Base-by-base conservation (phyloP, 129 eudicot genomes). In the Rutidosis leptorrhynchoides region DNA sequence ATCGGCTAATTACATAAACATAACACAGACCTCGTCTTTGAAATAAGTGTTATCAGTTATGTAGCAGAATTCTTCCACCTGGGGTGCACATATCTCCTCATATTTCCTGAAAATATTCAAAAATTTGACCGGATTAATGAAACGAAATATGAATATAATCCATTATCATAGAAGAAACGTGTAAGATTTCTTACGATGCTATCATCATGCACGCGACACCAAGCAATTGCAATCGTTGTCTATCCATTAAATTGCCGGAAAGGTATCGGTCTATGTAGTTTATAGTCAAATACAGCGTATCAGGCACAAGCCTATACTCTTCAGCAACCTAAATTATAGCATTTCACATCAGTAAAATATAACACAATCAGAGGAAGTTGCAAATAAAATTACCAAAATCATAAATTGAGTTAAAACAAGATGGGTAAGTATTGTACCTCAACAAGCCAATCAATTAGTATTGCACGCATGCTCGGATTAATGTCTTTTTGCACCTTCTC, bases 121-220 rank as follows among this genome's bases (percentile, higher is more conserved):
- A 56, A 67, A 48, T 46, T 12, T 8, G 19, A 0, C 35, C 7
- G 66, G 23, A 22, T 52, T 45, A 57, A 46, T 68, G 7, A 25
- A 17, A 51, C 49, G 61, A 20, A 68, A 25, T 51, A 2, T 19
- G 35, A 63, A 58, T 1, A 67, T 33, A 56, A 45, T 37, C 49
- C 27, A 63, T 32, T 15, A 46, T 28, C 1, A 57, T 10, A 46
- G 5, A 0, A 35, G 2, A 33, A 32, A 20, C 7, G 42, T 58
- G 29, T 11, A 27, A 37, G 17, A 62, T n/a, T 37, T 49, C 95
- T 83, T 93, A 93, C 99, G 96, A 79, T 30, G 99, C 99, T 53
- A 93, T 89, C 96, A 93, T 89, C 99, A 93, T 93, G 79, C 92
- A 89, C 0, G 99, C 92, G 27, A 93, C 95, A 60, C 99, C 99